Evolutionary conservation across 257 asterid species (phyloP), one percentile per base, ranked within the genome.

Genomic region (Solanum commersonii): DNA sequence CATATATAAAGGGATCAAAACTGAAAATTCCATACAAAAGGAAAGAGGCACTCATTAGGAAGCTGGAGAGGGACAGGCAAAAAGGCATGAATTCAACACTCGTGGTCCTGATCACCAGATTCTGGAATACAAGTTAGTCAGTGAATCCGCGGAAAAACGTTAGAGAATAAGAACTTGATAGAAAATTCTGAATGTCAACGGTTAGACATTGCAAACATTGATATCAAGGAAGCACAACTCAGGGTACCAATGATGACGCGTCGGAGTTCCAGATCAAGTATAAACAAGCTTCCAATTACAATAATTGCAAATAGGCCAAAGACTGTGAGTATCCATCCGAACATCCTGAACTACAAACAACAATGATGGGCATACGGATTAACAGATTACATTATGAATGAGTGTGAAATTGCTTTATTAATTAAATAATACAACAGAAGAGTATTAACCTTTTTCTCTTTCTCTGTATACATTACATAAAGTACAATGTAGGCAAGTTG

Each of bases 41-140:
- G 96, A 96, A 96, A 16, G 98, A 89, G 65, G 93, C 63, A 83
- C 99, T 95, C 99, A 96, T 96, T 90, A 96, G 89, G 88, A 95
- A 93, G 52, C 98, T 95, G 1, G 98, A 93, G 15, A 96, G 97
- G 18, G 99, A 96, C 84, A 96, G 98, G 89, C 90, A 93, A 87
- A 93, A 95, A 0, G 99, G 98, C 99, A 96, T 96, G 95, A 91
- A 96, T 49, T 96, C 99, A 3, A 93, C 95, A 46, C 99, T 96
- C 88, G 65, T 94, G 71, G 99, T 96, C 89, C 91, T 93, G 90
- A 95, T 94, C 93, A 96, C 99, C 93, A 93, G 86, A 91, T 95
- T 93, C 99, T 95, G 95, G 86, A 72, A 38, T 46, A 83, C 74
- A 13, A 12, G 34, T 76, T 8, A 72, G 22, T 20, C 84, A 78